Conservation (phyloP, 352 stramenopile species). For the Globisporangium lucens region DNA sequence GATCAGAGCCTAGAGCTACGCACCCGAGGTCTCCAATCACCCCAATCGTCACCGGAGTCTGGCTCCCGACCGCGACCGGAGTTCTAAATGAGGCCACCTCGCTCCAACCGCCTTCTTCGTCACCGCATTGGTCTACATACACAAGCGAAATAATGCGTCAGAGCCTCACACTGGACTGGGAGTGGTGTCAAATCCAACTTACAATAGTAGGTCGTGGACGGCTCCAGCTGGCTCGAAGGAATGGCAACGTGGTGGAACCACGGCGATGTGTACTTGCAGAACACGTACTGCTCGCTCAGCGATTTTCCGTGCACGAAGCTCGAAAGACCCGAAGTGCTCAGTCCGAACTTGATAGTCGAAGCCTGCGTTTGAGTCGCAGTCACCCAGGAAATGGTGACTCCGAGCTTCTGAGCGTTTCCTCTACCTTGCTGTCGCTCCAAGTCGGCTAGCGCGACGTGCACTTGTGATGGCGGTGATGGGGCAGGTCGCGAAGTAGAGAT, state of each 20-base stretch:
- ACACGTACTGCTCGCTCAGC: slow-evolving; percentile 58
- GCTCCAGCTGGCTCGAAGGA: slow-evolving; percentile 35
- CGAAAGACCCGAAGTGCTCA: slow-evolving; percentile 25
- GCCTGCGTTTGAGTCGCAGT: slow-evolving; percentile 34
- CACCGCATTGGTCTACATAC: slow-evolving; percentile 55
- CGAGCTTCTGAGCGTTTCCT: slow-evolving; percentile 18
- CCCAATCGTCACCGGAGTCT: slow-evolving; percentile 65
- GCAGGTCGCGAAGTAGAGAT: neutral
- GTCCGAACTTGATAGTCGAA: slow-evolving; percentile 54
- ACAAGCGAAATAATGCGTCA: neutral
- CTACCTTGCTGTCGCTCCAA: neutral
- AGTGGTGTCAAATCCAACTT: slow-evolving; percentile 14
- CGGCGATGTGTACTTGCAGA: slow-evolving; percentile 74
- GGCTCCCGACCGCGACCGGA: slow-evolving; percentile 39
- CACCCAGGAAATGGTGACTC: slow-evolving; percentile 61
- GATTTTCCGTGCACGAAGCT: slow-evolving; percentile 23
- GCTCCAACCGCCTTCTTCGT: slow-evolving; percentile 47
- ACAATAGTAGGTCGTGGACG: slow-evolving; percentile 75
- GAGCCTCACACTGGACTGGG: too few relatives aligned
- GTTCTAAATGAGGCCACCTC: slow-evolving; percentile 55
- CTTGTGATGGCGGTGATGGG: slow-evolving; percentile 3
- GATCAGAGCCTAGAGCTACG: neutral
- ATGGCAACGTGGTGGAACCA: slow-evolving; percentile 78
- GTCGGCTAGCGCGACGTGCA: slow-evolving; percentile 7
- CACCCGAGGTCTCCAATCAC: slow-evolving; percentile 90